Evolutionary conservation across 495 filamentous ascomycete species (phyloP).

Genomic region (Penicillium maclennaniae): DNA sequence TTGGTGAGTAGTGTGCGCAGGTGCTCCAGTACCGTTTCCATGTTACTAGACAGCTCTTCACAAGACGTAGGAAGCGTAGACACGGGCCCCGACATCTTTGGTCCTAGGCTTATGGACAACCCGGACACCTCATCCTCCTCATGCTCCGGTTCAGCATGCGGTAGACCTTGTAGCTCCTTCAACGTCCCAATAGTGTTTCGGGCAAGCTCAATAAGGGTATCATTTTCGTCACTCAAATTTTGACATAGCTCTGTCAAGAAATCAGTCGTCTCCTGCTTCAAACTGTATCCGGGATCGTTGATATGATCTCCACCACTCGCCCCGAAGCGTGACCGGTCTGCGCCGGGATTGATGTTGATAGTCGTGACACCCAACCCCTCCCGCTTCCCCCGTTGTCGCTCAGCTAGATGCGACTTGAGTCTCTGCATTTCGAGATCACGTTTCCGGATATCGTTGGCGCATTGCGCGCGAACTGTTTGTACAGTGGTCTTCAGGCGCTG

Average conservation of each 20-base stretch:
- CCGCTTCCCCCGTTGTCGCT: constrained; percentile 47
- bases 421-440: constrained; percentile 84
- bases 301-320: constrained; percentile 43
- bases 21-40: constrained; percentile 72
- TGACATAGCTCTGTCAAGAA: constrained; percentile 88
- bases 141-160: constrained; percentile 40
- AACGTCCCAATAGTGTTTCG: constrained; percentile 67
- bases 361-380: constrained; percentile 49
- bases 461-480: constrained; percentile 77
- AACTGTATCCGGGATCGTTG: constrained; percentile 61
- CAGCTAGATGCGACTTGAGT: constrained; percentile 77
- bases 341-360: constrained; percentile 44
- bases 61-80: constrained; percentile 54
- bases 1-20: constrained; percentile 82
- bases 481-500: constrained; percentile 70
- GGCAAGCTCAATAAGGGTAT: constrained; percentile 70
- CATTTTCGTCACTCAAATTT: constrained; percentile 90
- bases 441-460: constrained; percentile 88
- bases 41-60: constrained; percentile 66
- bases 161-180: constrained; percentile 74
- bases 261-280: constrained; percentile 83
- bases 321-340: constrained; percentile 27
- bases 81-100: constrained; percentile 29
- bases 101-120: constrained; percentile 34
- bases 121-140: constrained; percentile 33